A percentile compares a stretch with the other conserved stretches of the same genome.
Evolutionary conservation across 2,329 filamentous ascomycete genomes (phyloP).

Genomic region (Alternaria arborescens): DNA sequence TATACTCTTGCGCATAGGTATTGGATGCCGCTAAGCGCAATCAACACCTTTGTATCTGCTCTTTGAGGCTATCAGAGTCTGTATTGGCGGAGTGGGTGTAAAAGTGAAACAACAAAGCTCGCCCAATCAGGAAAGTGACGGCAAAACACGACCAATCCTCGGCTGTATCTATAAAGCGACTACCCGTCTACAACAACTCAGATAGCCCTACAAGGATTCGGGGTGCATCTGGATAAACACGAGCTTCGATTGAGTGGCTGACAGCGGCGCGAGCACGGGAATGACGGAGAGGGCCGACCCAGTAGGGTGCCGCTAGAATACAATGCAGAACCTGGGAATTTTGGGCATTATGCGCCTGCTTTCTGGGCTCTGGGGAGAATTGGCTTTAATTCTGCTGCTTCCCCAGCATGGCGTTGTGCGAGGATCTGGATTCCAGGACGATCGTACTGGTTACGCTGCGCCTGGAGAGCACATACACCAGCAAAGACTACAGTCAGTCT

Average conservation of each 20-base stretch:
- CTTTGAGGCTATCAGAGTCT: not conserved
- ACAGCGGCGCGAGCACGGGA: constrained; percentile 16
- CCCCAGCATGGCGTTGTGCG: not conserved
- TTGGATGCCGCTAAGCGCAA: not conserved
- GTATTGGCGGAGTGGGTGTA: constrained; percentile 15
- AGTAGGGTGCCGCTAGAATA: constrained; percentile 8
- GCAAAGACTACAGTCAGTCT: constrained; percentile 2
- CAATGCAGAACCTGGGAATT: constrained; percentile 6
- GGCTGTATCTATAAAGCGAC: constrained; percentile 1
- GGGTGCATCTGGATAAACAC: not conserved
- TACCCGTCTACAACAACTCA: not conserved
- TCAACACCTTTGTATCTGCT: constrained; percentile 2
- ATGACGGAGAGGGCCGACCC: constrained; percentile 12
- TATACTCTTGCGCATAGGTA: not conserved
- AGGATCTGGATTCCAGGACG: not conserved
- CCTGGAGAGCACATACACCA: constrained; percentile 4
- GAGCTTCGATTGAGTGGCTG: constrained; percentile 13
- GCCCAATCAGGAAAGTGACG: constrained; percentile 24
- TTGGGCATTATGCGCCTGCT: constrained; percentile 12
- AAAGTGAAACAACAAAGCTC: constrained; percentile 11
- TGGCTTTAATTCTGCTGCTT: constrained; percentile 16
- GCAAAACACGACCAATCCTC: constrained; percentile 10
- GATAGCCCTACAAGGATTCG: not conserved
- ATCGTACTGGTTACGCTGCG: constrained; percentile 5
- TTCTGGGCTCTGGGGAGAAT: constrained; percentile 7